These are phyloP conservation scores for Candida endomychidarum DNA, from an alignment of 805 yeast species.

Conservation along the genomic window DNA sequence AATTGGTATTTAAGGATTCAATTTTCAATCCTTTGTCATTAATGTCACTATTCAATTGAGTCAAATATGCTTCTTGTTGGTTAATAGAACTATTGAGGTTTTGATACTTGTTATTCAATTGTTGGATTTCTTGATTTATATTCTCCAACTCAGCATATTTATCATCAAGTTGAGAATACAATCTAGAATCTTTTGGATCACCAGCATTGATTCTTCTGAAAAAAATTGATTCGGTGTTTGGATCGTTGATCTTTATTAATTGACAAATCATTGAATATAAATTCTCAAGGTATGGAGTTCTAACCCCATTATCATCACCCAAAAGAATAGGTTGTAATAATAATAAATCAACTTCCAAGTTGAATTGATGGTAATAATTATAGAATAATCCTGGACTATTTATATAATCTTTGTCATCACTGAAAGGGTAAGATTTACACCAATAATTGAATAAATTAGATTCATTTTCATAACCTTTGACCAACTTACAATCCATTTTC, in stretches of 20 bases:
- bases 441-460: conserved; percentile 54
- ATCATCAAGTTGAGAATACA: conserved; percentile 17
- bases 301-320: conserved; percentile 84
- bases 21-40: conserved; percentile 20
- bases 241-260: conserved; percentile 46
- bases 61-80: conserved; percentile 22
- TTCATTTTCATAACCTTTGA: conserved; percentile 70
- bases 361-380: conserved; percentile 53
- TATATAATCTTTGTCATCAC: conserved; percentile 25
- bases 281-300: conserved; percentile 89
- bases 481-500: conserved; percentile 73
- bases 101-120: conserved; percentile 12
- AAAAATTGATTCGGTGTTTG: conserved; percentile 24
- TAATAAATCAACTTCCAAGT: conserved; percentile 69
- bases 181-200: not conserved
- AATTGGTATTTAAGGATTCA: conserved; percentile 18
- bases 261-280: conserved; percentile 77
- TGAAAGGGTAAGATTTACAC: conserved; percentile 43
- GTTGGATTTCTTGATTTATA: conserved; percentile 23
- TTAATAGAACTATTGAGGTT: conserved; percentile 18
- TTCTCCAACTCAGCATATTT: conserved; percentile 21
- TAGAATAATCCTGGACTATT: conserved; percentile 63
- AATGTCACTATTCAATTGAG: conserved; percentile 25
- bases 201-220: conserved; percentile 23
- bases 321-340: conserved; percentile 82